These are phyloP conservation scores for Nephromyces sp. DNA, from an alignment of 169 alveolate species.

Conservation along the genomic window DNA sequence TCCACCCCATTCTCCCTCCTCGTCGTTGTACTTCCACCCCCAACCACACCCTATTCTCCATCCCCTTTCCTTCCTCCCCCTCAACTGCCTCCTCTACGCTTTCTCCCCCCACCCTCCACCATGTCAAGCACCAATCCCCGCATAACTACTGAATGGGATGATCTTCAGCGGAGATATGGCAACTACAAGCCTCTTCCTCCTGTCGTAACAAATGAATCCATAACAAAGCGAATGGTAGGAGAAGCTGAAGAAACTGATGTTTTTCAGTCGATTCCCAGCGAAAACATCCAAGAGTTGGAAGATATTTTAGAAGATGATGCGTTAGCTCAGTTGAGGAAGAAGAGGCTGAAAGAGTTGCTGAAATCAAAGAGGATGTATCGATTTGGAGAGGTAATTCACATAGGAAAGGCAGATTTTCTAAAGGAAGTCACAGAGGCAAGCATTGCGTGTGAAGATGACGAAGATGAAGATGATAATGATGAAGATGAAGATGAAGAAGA, in stretches of 20 bases:
- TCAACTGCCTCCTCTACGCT: too few species aligned
- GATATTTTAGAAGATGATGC: slow-evolving; percentile 20
- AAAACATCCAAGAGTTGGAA: slow-evolving; percentile 8
- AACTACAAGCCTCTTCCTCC: slow-evolving; percentile 60
- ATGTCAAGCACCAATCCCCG: slow-evolving; percentile 82
- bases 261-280: slow-evolving; percentile 6
- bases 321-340: slow-evolving; percentile 4
- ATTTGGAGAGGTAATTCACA: neutral
- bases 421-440: neutral
- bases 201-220: slow-evolving; percentile 63
- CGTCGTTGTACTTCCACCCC: too few species aligned
- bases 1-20: too few species aligned
- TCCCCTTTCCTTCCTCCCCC: too few species aligned
- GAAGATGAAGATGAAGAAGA: neutral
- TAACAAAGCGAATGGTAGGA: slow-evolving; percentile 27
- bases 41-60: too few species aligned
- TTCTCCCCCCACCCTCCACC: too few species aligned
- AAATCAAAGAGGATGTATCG: slow-evolving; percentile 22
- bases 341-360: slow-evolving; percentile 31
- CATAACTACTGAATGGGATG: slow-evolving; percentile 76
- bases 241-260: slow-evolving; percentile 27
- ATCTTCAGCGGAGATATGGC: slow-evolving; percentile 71
- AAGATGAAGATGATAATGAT: neutral
- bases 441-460: too few species aligned
- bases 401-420: neutral